Conservation (phyloP, 805 yeast genomes). For the Ogataea glucozyma region DNA sequence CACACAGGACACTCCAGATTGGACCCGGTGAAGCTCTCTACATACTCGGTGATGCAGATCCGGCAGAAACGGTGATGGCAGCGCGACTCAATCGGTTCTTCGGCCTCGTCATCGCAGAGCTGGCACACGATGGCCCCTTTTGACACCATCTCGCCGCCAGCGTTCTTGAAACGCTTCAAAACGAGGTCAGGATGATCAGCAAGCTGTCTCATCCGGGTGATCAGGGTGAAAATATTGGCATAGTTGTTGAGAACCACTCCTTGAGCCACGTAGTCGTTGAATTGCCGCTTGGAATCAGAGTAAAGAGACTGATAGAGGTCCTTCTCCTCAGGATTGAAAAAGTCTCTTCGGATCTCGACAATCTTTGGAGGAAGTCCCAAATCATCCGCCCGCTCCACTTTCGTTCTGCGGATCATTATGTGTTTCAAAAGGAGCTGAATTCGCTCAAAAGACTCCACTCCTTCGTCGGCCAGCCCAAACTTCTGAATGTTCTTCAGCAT, state of each 20-base stretch:
- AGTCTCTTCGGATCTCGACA: slow-evolving; percentile 83
- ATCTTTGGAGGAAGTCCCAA: slow-evolving; percentile 95
- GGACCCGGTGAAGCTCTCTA: slow-evolving; percentile 73
- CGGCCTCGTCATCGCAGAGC: slow-evolving; percentile 96
- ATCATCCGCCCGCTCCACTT: slow-evolving; percentile 95
- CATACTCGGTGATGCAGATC: slow-evolving; percentile 86
- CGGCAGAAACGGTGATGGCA: slow-evolving; percentile 95
- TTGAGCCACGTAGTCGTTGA: slow-evolving; percentile 89
- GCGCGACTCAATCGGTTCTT: slow-evolving; percentile 91
- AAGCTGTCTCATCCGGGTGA: slow-evolving; percentile 95
- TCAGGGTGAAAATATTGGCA: slow-evolving; percentile 93
- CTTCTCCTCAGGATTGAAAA: slow-evolving; percentile 91
- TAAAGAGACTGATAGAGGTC: slow-evolving; percentile 88
- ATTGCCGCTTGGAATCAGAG: slow-evolving; percentile 81
- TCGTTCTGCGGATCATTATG: slow-evolving; percentile 91
- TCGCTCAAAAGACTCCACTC: slow-evolving; percentile 72
- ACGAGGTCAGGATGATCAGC: slow-evolving; percentile 99
- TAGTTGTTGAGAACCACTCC: slow-evolving; percentile 96
- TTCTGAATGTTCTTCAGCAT: slow-evolving; percentile 92
- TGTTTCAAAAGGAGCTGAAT: slow-evolving; percentile 73
- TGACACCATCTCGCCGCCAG: slow-evolving; percentile 34
- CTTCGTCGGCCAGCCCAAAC: slow-evolving; percentile 79
- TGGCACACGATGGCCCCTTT: slow-evolving; percentile 75
- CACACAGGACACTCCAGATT: slow-evolving; percentile 91
- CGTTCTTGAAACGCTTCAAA: slow-evolving; percentile 59